Conservation (phyloP, 2,329 filamentous ascomycete species). For the Aspergillus bombycis region DNA sequence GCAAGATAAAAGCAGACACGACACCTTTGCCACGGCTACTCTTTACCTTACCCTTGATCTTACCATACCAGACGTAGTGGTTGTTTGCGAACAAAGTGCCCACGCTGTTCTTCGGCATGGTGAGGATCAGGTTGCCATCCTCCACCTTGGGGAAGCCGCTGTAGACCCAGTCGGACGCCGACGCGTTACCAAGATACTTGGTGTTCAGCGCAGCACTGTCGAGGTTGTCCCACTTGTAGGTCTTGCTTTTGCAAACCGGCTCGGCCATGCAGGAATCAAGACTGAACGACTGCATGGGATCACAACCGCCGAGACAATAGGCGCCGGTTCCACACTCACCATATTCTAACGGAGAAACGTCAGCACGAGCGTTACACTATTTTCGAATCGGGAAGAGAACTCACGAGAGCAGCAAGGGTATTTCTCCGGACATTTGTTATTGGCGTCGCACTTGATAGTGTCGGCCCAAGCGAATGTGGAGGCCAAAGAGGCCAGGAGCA, state of each 20-base stretch:
- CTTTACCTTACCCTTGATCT: conserved; percentile 81
- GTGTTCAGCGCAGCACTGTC: conserved; percentile 71
- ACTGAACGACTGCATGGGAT: conserved; percentile 79
- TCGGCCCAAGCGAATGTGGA: conserved; percentile 35
- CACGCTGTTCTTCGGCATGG: conserved; percentile 82
- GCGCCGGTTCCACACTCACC: conserved; percentile 90
- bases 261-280: conserved; percentile 84
- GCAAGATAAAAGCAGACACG: conserved; percentile 94
- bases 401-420: conserved; percentile 80
- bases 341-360: conserved; percentile 66
- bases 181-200: conserved; percentile 84
- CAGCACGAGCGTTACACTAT: conserved; percentile 10
- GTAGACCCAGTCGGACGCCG: conserved; percentile 82
- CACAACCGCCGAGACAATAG: conserved; percentile 94
- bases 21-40: conserved; percentile 84
- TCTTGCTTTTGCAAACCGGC: conserved; percentile 76
- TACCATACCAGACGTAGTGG: conserved; percentile 96
- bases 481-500: conserved; percentile 39
- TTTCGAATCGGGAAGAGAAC: conserved; percentile 39
- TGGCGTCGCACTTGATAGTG: conserved; percentile 41
- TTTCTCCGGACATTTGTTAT: conserved; percentile 68
- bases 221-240: conserved; percentile 73
- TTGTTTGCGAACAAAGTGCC: conserved; percentile 86
- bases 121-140: conserved; percentile 74
- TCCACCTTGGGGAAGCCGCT: conserved; percentile 70